Conservation (phyloP, 441 rosid species). For the Adansonia gregorii region DNA sequence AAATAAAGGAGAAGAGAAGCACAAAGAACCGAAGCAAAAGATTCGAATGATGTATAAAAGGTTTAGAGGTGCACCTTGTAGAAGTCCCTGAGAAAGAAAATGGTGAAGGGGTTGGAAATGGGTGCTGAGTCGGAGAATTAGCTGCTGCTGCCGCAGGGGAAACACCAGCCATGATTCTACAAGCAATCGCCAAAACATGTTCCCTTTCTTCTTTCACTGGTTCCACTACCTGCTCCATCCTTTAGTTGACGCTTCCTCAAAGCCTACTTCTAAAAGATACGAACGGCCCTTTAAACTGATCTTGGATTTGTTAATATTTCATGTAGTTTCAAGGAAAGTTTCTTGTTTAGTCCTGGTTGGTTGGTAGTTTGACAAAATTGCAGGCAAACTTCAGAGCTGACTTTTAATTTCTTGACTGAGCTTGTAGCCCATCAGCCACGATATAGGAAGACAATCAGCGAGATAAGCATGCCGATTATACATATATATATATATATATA, state of each 20-base stretch:
- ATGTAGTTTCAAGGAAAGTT: conserved; percentile 22
- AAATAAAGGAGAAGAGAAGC: conserved; percentile 56
- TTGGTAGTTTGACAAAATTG: neutral
- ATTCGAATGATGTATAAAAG: conserved; percentile 34
- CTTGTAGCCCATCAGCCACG: conserved; percentile 2
- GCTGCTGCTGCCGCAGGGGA: conserved; percentile 38
- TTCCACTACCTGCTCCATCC: conserved; percentile 29
- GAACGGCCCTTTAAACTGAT: neutral
- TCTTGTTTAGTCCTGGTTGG: neutral
- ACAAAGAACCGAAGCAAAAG: conserved; percentile 57
- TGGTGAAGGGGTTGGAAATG: conserved; percentile 60
- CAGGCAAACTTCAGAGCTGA: neutral
- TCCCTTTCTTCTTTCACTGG: conserved; percentile 37
- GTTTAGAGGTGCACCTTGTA: conserved; percentile 38
- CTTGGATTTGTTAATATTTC: neutral
- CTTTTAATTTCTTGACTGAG: neutral
- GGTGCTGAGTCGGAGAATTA: conserved; percentile 34
- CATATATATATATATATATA: neutral
- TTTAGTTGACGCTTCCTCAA: conserved; percentile 20
- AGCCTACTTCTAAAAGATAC: conserved; percentile 1
- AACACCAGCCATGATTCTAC: conserved; percentile 43
- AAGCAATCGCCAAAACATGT: conserved; percentile 27
- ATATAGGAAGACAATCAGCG: neutral
- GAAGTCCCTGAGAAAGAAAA: conserved; percentile 57
- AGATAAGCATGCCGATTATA: neutral